Percentiles rank a stretch among this genome's conserved stretches.
Evolutionary conservation across 1,284 basidiomycete species (phyloP).

Genomic region (Pseudomicrostroma phylloplanum): DNA sequence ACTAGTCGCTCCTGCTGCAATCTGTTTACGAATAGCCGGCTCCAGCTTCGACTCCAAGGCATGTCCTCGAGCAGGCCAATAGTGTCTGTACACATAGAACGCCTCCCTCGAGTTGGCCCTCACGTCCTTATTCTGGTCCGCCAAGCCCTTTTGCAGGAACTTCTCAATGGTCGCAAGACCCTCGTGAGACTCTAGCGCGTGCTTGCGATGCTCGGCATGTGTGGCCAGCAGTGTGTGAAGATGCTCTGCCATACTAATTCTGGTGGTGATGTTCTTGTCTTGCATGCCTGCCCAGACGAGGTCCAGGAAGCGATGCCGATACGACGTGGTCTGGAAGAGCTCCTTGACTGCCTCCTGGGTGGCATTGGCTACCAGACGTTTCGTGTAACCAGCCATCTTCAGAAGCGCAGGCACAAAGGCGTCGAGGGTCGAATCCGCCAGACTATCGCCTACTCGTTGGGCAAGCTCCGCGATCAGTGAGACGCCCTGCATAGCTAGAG

Average conservation of each 20-base stretch:
- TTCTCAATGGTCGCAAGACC: slow-evolving; percentile 59
- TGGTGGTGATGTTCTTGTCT: slow-evolving; percentile 76
- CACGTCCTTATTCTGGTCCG: slow-evolving; percentile 73
- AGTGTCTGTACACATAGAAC: slow-evolving; percentile 73
- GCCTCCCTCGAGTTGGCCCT: slow-evolving; percentile 66
- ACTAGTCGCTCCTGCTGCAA: slow-evolving; percentile 61
- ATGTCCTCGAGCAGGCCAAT: slow-evolving; percentile 68
- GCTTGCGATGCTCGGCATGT: slow-evolving; percentile 41
- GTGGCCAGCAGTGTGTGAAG: slow-evolving; percentile 43
- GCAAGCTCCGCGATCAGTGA: slow-evolving; percentile 72
- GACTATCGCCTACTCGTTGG: slow-evolving; percentile 51
- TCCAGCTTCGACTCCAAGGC: slow-evolving; percentile 68
- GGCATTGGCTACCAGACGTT: slow-evolving; percentile 81
- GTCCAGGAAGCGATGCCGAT: slow-evolving; percentile 64
- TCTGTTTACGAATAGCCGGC: slow-evolving; percentile 65
- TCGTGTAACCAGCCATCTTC: slow-evolving; percentile 86
- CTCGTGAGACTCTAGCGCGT: slow-evolving; percentile 53
- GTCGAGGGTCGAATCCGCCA: slow-evolving; percentile 58
- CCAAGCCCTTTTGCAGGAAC: slow-evolving; percentile 64
- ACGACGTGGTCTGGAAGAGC: slow-evolving; percentile 66
- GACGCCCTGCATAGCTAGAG: slow-evolving; percentile 74
- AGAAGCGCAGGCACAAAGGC: slow-evolving; percentile 67
- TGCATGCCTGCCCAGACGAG: slow-evolving; percentile 68
- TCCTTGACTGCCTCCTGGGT: slow-evolving; percentile 69
- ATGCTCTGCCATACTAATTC: slow-evolving; percentile 59